Evolutionary conservation across 768 basidiomycete species (phyloP).

Genomic region (Ramaria rubella): DNA sequence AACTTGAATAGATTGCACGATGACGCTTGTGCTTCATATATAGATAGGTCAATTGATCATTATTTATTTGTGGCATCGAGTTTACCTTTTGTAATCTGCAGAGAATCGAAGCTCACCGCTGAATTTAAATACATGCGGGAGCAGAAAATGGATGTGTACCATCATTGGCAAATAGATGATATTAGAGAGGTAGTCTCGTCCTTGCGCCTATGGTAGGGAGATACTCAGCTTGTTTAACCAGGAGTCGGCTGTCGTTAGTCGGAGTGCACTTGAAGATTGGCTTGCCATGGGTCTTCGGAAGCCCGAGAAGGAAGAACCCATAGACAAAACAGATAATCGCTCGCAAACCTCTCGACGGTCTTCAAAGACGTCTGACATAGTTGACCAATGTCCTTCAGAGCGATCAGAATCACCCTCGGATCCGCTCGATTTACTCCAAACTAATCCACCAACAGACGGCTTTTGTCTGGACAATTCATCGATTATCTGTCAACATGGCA

Average conservation of each 20-base stretch:
- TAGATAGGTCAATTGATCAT: constrained; percentile 35
- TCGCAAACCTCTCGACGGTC: neutral
- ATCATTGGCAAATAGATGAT: constrained; percentile 48
- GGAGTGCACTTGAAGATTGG: constrained; percentile 56
- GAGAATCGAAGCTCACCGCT: constrained; percentile 30
- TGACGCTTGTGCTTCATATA: constrained; percentile 44
- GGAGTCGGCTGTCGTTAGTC: constrained; percentile 56
- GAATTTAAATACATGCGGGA: constrained; percentile 45
- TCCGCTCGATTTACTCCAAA: constrained; percentile 4
- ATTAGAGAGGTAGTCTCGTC: constrained; percentile 38
- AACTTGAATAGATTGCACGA: constrained; percentile 50
- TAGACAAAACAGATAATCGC: neutral
- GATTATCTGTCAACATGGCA: constrained; percentile 57
- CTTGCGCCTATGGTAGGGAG: neutral
- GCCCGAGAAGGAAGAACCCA: neutral
- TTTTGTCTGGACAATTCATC: neutral
- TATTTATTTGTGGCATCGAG: neutral
- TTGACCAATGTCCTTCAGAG: neutral
- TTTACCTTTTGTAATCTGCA: neutral
- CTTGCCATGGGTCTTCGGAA: constrained; percentile 32
- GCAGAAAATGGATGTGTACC: constrained; percentile 56
- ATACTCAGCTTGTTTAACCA: constrained; percentile 18
- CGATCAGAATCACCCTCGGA: neutral
- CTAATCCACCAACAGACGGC: neutral
- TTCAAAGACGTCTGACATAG: neutral